phyloP scores from a whole-genome alignment of 1,284 basidiomycete species.

The Microbotryomycetes sp. region DNA sequence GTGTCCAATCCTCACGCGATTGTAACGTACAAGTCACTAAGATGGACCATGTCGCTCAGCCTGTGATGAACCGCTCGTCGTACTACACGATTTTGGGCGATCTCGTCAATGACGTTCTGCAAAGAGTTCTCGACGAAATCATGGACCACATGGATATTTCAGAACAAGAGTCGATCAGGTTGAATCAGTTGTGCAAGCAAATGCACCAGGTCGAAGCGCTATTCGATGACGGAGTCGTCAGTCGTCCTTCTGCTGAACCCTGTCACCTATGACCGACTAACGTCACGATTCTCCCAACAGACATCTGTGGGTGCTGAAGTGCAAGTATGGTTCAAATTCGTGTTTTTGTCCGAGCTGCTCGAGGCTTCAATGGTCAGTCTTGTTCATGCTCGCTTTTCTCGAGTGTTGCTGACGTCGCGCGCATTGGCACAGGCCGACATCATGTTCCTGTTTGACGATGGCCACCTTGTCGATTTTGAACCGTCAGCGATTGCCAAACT shows the following conservation, averaged over 20 bases:
- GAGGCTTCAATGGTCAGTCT: conserved; percentile 70
- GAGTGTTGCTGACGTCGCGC: too few species aligned
- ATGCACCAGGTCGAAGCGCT: conserved; percentile 66
- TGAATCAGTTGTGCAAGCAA: conserved; percentile 73
- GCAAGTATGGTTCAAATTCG: conserved; percentile 89
- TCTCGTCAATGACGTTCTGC: conserved; percentile 64
- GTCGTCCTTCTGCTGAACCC: not conserved
- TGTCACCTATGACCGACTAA: not conserved
- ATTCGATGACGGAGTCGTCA: conserved; percentile 60
- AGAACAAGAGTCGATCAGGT: conserved; percentile 73
- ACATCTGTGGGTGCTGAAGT: conserved; percentile 50
- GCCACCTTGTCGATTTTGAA: conserved; percentile 83
- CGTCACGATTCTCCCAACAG: conserved; percentile 38
- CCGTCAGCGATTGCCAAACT: conserved; percentile 73
- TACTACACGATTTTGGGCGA: conserved; percentile 52
- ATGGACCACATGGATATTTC: conserved; percentile 73
- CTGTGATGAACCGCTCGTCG: conserved; percentile 35
- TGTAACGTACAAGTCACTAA: too few species aligned
- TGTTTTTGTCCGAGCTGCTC: conserved; percentile 80
- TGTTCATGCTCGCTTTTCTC: not conserved
- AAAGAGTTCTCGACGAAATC: conserved; percentile 64
- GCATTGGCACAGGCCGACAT: conserved; percentile 54
- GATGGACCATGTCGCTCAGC: conserved; percentile 26
- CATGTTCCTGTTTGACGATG: conserved; percentile 83
- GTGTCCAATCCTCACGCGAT: conserved; percentile 33